Base-by-base conservation (phyloP, 176 grass and related monocot genomes). In the Aechmea fasciata region DNA sequence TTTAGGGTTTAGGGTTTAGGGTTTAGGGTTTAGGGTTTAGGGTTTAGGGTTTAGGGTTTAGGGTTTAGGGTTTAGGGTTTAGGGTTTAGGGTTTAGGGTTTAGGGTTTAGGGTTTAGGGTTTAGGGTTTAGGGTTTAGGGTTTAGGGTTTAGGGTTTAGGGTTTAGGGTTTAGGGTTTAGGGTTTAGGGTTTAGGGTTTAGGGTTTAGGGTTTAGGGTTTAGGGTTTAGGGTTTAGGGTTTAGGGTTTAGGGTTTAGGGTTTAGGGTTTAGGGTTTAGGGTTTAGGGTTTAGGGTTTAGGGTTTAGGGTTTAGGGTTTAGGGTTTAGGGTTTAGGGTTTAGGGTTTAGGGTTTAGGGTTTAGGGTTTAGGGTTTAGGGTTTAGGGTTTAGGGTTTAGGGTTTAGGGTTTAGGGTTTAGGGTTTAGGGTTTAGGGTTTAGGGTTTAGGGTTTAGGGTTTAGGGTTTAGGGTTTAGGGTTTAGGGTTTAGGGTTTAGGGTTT, bases 381-480 rank as follows among this genome's bases (percentile, higher is more conserved):
- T 75, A 65, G 66, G 72, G 54, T 54, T 75, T 75, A 65, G 48
- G 59, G 54, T 54, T 75, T 75, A 50, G 47, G 41, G 57, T 22
- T 33, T 66, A 65, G 47, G 64, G 64, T 20, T 66, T 66, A 33
- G 47, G 64, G 64, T 66, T 66, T 66, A 64, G 61, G 61, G 61
- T 74, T 64, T 47, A 64, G 72, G 72, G n/a, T 75, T 75, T 75
- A 75, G 72, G 72, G 72, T 74, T 74, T 22, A 55, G 69, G 70
- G 70, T 73, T 73, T 73, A 73, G 70, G 70, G 70, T 73, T 73
- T 57, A 75, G 72, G 72, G 59, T 63, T 75, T 75, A 65, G 57
- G 72, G 72, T 64, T 75, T 64, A 66, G 57, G 72, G 72, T 65
- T 75, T 75, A 65, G 28, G 72, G 72, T 74, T 75, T 66, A 75